phyloP scores from a whole-genome alignment of 1,139 yeast species.

The Pneumocystis wakefieldiae region DNA sequence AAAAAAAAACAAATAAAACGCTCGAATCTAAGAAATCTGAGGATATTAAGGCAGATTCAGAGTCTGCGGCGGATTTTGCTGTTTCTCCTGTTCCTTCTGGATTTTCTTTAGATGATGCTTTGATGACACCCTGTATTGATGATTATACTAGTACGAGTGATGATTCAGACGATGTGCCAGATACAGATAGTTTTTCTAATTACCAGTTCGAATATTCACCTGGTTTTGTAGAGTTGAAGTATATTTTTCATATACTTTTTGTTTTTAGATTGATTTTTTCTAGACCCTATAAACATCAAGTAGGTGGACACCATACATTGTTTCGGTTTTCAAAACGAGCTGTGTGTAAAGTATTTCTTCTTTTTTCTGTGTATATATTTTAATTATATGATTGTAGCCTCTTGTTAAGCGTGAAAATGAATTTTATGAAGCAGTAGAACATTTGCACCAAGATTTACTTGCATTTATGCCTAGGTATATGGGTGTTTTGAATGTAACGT shows the following conservation, averaged over 20 bases:
- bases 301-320: conserved; percentile 97
- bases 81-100: no score
- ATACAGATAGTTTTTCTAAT: not conserved
- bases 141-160: not conserved
- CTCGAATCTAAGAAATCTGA: no score
- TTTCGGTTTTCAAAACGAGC: conserved; percentile 82
- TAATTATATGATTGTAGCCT: conserved; percentile 27
- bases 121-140: not conserved
- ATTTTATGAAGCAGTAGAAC: conserved; percentile 83
- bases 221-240: not conserved
- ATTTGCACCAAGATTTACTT: conserved; percentile 57
- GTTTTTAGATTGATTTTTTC: conserved; percentile 21
- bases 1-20: no score
- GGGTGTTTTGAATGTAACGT: conserved; percentile 85
- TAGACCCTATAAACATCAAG: conserved; percentile 72
- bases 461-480: conserved; percentile 84
- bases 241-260: not conserved
- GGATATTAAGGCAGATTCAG: no score
- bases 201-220: not conserved
- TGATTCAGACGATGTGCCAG: not conserved
- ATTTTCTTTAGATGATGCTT: not conserved
- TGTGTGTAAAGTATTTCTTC: conserved; percentile 50
- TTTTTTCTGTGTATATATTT: not conserved
- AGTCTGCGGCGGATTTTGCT: no score
- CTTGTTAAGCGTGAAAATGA: conserved; percentile 74